These are phyloP conservation scores for Allium sativum DNA, from an alignment of 106 monocot species.

Conservation along the genomic window DNA sequence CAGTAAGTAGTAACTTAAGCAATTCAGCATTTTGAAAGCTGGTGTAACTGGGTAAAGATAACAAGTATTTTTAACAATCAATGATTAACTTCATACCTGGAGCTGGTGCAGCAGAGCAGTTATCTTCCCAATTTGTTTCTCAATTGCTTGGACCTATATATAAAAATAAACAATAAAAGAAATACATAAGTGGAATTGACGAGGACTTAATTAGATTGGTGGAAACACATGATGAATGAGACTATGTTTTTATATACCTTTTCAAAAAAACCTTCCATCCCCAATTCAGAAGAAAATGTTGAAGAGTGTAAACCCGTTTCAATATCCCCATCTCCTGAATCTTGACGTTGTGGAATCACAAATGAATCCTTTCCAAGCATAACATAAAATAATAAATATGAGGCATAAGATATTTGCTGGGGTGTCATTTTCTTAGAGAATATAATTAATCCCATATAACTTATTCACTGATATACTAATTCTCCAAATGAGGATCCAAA, in stretches of 20 bases:
- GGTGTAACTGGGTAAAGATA: no score
- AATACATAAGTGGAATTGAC: no score
- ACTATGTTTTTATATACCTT: slow-evolving; percentile 33
- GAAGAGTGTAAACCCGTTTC: slow-evolving; percentile 48
- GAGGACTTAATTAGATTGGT: no score
- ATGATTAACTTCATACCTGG: slow-evolving; percentile 13
- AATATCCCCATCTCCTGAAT: slow-evolving; percentile 57
- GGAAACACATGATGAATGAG: background rate
- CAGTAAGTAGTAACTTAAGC: no score
- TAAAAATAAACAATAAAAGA: background rate
- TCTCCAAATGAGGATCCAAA: no score
- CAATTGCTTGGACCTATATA: slow-evolving; percentile 33
- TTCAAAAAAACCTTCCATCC: slow-evolving; percentile 75
- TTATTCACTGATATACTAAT: no score
- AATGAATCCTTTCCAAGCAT: slow-evolving; percentile 42
- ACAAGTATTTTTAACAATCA: background rate
- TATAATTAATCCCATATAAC: no score
- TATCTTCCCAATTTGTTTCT: slow-evolving; percentile 35
- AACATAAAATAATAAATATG: background rate
- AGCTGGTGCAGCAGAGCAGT: slow-evolving; percentile 25
- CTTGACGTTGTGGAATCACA: slow-evolving; percentile 34
- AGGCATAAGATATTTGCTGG: background rate
- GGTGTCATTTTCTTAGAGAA: background rate
- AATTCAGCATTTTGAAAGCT: no score
- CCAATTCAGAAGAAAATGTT: slow-evolving; percentile 28